These are phyloP conservation scores for Gnetum montanum DNA, from an alignment of 75 land plant species.

Conservation along the genomic window DNA sequence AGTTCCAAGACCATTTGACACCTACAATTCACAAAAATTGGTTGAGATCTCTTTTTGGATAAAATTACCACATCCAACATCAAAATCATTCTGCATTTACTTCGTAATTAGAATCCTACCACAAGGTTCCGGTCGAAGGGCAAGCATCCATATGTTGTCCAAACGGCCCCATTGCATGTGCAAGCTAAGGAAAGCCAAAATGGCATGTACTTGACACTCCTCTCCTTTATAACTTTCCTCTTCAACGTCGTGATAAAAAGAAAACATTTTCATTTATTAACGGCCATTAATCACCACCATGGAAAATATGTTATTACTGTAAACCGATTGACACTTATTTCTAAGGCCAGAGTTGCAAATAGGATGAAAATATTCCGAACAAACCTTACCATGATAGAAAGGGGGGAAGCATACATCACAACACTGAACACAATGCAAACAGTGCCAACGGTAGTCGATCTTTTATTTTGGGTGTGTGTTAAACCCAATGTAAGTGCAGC, in stretches of 20 bases:
- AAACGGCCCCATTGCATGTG: constrained; percentile 39
- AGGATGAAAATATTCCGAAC: too few species aligned
- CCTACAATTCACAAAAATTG: too few species aligned
- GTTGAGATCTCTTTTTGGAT: too few species aligned
- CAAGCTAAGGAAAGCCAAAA: constrained; percentile 37
- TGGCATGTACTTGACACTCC: constrained; percentile 65
- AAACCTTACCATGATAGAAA: constrained; percentile 60
- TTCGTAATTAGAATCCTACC: too few species aligned
- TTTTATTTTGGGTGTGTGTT: constrained; percentile 2
- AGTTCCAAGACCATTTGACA: too few species aligned
- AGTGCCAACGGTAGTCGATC: constrained; percentile 31
- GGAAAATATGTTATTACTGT: too few species aligned
- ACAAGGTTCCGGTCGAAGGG: constrained; percentile 29
- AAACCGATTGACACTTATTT: neutral
- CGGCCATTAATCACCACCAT: neutral
- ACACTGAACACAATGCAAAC: constrained; percentile 29
- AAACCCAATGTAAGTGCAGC: constrained; percentile 8
- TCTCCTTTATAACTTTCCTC: constrained; percentile 40
- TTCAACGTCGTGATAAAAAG: constrained; percentile 6
- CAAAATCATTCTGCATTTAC: too few species aligned
- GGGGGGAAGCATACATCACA: constrained; percentile 65
- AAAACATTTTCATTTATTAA: neutral
- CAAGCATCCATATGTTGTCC: constrained; percentile 52
- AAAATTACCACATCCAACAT: too few species aligned
- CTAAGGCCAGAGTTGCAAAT: too few species aligned